A percentile compares a stretch with the other conserved stretches of the same genome.
Evolutionary conservation across 371 early-diverging fungal genomes (phyloP).

Genomic region (Syncephalastrum contaminatum): DNA sequence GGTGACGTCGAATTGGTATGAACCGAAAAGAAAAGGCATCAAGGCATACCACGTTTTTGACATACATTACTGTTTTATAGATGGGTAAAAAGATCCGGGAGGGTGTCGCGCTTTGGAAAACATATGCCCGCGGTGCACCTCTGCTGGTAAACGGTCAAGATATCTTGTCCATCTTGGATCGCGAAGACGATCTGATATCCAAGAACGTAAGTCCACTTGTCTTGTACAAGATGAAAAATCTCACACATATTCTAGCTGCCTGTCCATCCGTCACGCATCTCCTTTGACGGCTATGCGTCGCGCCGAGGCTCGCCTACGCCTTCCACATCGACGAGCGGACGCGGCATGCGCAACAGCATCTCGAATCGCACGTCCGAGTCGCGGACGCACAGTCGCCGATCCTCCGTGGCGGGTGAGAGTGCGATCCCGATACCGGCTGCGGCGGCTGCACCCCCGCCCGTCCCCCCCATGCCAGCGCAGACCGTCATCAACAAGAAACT

Average conservation of each 20-base stretch:
- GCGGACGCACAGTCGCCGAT: slow-evolving; percentile 11
- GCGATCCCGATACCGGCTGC: slow-evolving; percentile 3
- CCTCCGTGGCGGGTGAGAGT: slow-evolving; percentile 10
- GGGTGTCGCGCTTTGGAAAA: slow-evolving; percentile 29
- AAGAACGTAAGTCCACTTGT: slow-evolving; percentile 21
- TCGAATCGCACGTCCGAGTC: slow-evolving; percentile 13
- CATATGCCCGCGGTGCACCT: slow-evolving; percentile 30
- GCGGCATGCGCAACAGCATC: slow-evolving; percentile 16
- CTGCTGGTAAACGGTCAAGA: slow-evolving; percentile 34
- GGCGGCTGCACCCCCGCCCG: slow-evolving; percentile 10
- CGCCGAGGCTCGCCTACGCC: slow-evolving; percentile 19
- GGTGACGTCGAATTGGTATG: slow-evolving; percentile 34
- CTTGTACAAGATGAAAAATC: too few species aligned
- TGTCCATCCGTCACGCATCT: slow-evolving; percentile 28
- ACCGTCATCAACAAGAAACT: slow-evolving; percentile 10
- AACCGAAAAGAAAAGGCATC: neutral
- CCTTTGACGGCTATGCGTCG: slow-evolving; percentile 20
- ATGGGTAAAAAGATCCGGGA: slow-evolving; percentile 30
- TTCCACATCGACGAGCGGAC: slow-evolving; percentile 16
- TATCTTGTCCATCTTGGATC: slow-evolving; percentile 20
- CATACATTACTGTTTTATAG: slow-evolving; percentile 9
- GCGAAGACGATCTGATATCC: slow-evolving; percentile 22
- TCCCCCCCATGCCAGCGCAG: slow-evolving; percentile 7
- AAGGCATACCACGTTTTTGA: neutral
- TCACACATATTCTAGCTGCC: slow-evolving; percentile 13